These are phyloP conservation scores for Tricholoma terreum DNA, from an alignment of 768 basidiomycete genomes.

Conservation along the genomic window DNA sequence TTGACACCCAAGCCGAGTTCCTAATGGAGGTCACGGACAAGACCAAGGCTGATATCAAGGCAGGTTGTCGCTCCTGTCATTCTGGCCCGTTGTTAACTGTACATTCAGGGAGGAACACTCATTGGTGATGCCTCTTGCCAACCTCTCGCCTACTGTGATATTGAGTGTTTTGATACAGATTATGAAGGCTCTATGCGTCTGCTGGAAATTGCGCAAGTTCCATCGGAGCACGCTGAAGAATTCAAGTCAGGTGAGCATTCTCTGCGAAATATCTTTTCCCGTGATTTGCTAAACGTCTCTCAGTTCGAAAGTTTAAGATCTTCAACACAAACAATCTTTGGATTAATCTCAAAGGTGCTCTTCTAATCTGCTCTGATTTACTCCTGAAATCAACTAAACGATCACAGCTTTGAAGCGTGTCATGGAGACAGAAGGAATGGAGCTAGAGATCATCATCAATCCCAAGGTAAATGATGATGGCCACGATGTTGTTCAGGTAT, in stretches of 20 bases:
- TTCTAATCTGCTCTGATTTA: not conserved
- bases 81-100: not conserved
- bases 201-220: constrained; percentile 93
- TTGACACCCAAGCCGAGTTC: constrained; percentile 78
- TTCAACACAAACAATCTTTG: constrained; percentile 87
- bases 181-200: constrained; percentile 87
- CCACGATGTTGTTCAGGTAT: constrained; percentile 75
- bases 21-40: constrained; percentile 96
- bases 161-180: constrained; percentile 32
- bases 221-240: constrained; percentile 89
- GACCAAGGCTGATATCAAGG: constrained; percentile 81
- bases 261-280: not conserved
- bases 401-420: constrained; percentile 77
- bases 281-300: constrained; percentile 2
- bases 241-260: constrained; percentile 68
- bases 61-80: not conserved
- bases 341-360: constrained; percentile 71
- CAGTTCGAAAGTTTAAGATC: constrained; percentile 89
- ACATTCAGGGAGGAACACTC: constrained; percentile 70
- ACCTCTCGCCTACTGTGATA: not conserved
- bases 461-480: constrained; percentile 86
- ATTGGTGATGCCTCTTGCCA: constrained; percentile 45
- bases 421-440: constrained; percentile 83
- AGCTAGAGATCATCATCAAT: constrained; percentile 95
- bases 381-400: not conserved